Evolutionary conservation across 78 protist genomes (phyloP).

Genomic region (Monocercomonoides exilis): DNA sequence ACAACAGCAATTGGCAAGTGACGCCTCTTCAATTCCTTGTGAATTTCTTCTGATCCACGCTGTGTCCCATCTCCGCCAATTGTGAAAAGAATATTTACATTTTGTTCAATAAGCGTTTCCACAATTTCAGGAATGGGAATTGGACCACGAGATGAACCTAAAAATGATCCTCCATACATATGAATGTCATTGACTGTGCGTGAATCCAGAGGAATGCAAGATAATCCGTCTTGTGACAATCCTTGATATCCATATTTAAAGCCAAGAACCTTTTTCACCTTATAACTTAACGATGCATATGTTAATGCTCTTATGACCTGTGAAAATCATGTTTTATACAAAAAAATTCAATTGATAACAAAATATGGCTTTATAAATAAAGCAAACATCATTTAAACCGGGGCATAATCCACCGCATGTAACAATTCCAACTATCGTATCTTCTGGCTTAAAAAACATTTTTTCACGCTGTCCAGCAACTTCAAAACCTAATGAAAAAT

Average conservation of each 20-base stretch:
- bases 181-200: not conserved
- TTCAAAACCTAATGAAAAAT: not conserved
- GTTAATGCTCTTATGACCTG: not conserved
- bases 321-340: not conserved
- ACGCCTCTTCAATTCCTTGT: too few relatives aligned
- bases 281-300: not conserved
- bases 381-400: not conserved
- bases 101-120: not conserved
- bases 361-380: too few relatives aligned
- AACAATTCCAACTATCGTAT: not conserved
- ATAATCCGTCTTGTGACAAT: not conserved
- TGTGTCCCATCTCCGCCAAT: conserved; percentile 19
- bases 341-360: too few relatives aligned
- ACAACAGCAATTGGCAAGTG: not conserved
- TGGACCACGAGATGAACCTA: conserved; percentile 7
- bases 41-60: not conserved
- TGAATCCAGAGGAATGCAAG: not conserved
- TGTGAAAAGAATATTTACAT: not conserved
- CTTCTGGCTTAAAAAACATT: not conserved
- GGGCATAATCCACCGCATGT: conserved; percentile 11
- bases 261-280: not conserved
- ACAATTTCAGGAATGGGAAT: not conserved
- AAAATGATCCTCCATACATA: not conserved
- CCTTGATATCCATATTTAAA: not conserved
- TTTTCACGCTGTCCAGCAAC: not conserved